Percentiles rank a stretch among this genome's conserved stretches.
Evolutionary conservation across 2,329 filamentous ascomycete species (phyloP).

Genomic region (Triangularia verruculosa): DNA sequence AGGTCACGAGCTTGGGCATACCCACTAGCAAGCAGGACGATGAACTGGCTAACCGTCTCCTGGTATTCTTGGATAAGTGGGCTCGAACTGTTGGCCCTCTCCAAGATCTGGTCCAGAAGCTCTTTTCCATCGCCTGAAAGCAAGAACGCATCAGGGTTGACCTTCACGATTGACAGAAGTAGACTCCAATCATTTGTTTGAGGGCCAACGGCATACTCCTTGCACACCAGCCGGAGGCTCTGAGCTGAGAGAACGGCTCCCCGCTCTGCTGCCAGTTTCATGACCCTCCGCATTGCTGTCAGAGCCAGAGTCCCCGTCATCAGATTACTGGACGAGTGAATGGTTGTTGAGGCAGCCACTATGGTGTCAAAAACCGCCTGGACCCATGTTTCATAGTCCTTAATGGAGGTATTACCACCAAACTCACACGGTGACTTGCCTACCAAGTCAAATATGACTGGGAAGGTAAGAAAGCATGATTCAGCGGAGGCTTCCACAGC

Average conservation of each 20-base stretch:
- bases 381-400: slow-evolving; percentile 41
- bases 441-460: slow-evolving; percentile 46
- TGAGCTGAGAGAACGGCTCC: slow-evolving; percentile 36
- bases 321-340: slow-evolving; percentile 24
- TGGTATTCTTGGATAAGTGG: slow-evolving; percentile 23
- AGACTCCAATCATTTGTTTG: slow-evolving; percentile 42
- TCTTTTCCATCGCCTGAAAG: slow-evolving; percentile 36
- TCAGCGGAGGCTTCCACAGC: slow-evolving; percentile 40
- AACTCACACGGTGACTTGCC: slow-evolving; percentile 31
- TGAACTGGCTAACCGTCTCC: slow-evolving; percentile 33
- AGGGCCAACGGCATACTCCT: slow-evolving; percentile 39
- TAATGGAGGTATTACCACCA: slow-evolving; percentile 39
- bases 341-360: slow-evolving; percentile 12
- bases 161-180: slow-evolving; percentile 40
- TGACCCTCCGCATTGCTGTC: slow-evolving; percentile 31
- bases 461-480: slow-evolving; percentile 38
- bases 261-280: slow-evolving; percentile 34
- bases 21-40: slow-evolving; percentile 43
- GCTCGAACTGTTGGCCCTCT: slow-evolving; percentile 31
- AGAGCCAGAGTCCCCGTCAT: slow-evolving; percentile 21
- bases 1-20: slow-evolving; percentile 45
- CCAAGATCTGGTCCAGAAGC: slow-evolving; percentile 42
- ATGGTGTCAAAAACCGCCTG: slow-evolving; percentile 37
- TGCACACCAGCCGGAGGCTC: slow-evolving; percentile 43
- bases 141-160: slow-evolving; percentile 48